Evolutionary conservation across 495 filamentous ascomycete species (phyloP).

Genomic region (Podospora sp.): DNA sequence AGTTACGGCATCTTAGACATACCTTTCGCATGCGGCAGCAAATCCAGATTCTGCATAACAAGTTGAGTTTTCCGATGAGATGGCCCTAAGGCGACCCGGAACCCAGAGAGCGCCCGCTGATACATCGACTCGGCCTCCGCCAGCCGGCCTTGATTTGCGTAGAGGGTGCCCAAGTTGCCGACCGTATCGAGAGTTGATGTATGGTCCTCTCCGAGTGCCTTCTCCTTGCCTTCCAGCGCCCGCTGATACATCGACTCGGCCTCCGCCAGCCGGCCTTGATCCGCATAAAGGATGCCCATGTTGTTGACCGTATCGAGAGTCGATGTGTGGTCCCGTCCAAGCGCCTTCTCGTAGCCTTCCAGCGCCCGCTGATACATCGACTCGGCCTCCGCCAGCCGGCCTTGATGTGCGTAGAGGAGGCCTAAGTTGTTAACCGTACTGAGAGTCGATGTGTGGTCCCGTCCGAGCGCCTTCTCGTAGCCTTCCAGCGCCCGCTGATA

Average conservation of each 20-base stretch:
- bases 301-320: conserved; percentile 34
- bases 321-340: conserved; percentile 22
- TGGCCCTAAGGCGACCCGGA: conserved; percentile 5
- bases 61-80: conserved; percentile 11
- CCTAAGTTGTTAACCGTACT: conserved; percentile 26
- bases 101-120: not conserved
- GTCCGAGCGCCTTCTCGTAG: conserved; percentile 40
- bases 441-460: conserved; percentile 38
- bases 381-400: conserved; percentile 37
- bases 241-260: conserved; percentile 1
- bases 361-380: conserved; percentile 42
- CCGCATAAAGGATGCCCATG: conserved; percentile 10
- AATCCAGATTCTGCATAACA: conserved; percentile 9
- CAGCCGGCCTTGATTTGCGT: not conserved
- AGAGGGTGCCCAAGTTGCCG: not conserved
- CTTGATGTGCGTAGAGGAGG: conserved; percentile 32
- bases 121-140: not conserved
- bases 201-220: not conserved
- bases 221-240: not conserved
- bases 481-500: conserved; percentile 42
- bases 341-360: conserved; percentile 34
- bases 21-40: conserved; percentile 14
- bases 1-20: conserved; percentile 15
- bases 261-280: conserved; percentile 9
- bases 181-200: not conserved